These are phyloP conservation scores for Ananas comosus DNA, from an alignment of 176 grass and related monocot species.

Conservation along the genomic window DNA sequence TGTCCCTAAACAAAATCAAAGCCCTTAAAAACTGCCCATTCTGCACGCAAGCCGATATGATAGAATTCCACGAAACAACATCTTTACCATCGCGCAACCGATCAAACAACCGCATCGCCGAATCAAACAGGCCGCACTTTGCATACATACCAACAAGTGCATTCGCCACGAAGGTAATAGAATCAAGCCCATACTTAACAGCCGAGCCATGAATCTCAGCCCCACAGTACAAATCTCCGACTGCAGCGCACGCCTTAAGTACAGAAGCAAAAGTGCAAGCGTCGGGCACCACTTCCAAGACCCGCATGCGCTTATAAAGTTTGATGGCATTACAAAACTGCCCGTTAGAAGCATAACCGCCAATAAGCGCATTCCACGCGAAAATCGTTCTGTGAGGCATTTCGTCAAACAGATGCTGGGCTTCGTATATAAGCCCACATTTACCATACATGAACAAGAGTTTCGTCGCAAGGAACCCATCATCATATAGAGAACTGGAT, in stretches of 20 bases:
- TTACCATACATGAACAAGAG: constrained; percentile 82
- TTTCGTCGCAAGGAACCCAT: constrained; percentile 66
- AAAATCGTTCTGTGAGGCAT: constrained; percentile 64
- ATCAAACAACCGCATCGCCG: constrained; percentile 57
- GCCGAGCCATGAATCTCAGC: constrained; percentile 50
- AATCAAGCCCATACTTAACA: constrained; percentile 40
- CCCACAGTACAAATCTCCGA: constrained; percentile 29
- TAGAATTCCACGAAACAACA: constrained; percentile 73
- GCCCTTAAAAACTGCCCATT: constrained; percentile 52
- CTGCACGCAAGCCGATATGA: constrained; percentile 54
- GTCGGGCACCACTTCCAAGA: constrained; percentile 35
- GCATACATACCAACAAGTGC: constrained; percentile 80
- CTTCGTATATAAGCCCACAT: constrained; percentile 39
- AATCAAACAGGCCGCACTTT: constrained; percentile 50
- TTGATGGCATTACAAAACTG: constrained; percentile 19
- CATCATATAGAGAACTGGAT: constrained; percentile 19
- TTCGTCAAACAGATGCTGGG: constrained; percentile 57
- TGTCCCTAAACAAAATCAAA: constrained; percentile 50
- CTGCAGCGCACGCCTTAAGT: constrained; percentile 54
- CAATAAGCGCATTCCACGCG: constrained; percentile 88
- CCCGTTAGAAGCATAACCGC: constrained; percentile 44
- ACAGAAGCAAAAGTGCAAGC: constrained; percentile 69
- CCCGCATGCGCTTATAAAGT: constrained; percentile 39
- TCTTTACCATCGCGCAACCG: constrained; percentile 40
- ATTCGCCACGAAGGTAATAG: constrained; percentile 56